These are phyloP conservation scores for Euphorbia pulcherrima DNA, from an alignment of 345 rosid genomes.

Conservation along the genomic window DNA sequence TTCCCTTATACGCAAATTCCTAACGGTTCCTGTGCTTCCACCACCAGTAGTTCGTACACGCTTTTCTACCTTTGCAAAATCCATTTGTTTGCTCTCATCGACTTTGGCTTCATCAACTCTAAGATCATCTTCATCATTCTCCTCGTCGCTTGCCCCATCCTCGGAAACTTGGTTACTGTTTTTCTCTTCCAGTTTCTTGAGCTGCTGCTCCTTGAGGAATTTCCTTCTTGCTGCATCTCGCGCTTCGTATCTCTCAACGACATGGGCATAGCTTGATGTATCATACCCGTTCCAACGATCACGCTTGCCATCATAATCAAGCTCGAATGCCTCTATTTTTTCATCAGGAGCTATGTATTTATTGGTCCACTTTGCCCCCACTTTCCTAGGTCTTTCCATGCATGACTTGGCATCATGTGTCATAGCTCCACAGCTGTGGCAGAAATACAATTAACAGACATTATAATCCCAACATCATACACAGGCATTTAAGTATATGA, in stretches of 20 bases:
- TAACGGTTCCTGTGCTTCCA: constrained; percentile 97
- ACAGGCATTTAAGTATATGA: neutral
- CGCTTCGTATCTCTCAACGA: constrained; percentile 74
- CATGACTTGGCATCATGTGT: constrained; percentile 69
- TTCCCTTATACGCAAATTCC: constrained; percentile 81
- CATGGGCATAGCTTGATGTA: constrained; percentile 56
- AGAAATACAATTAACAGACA: neutral
- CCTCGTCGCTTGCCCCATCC: constrained; percentile 53
- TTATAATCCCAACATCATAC: neutral
- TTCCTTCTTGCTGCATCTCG: constrained; percentile 74
- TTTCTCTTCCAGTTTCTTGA: constrained; percentile 78
- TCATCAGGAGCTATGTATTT: constrained; percentile 84
- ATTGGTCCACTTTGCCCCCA: constrained; percentile 68
- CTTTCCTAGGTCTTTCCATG: constrained; percentile 75
- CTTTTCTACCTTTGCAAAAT: constrained; percentile 93
- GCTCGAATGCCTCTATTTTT: constrained; percentile 70
- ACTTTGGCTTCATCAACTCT: constrained; percentile 84
- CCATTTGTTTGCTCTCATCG: constrained; percentile 94
- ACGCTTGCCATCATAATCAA: constrained; percentile 84
- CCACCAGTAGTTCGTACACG: constrained; percentile 96
- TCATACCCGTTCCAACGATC: constrained; percentile 93
- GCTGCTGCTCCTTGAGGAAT: constrained; percentile 66
- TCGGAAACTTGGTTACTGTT: constrained; percentile 45
- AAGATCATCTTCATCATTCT: constrained; percentile 67
- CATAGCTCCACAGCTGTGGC: constrained; percentile 80